A percentile compares a stretch with the other conserved stretches of the same genome.
Conservation (phyloP, 179 eudicot genomes). For the Actinidia polygama region DNA sequence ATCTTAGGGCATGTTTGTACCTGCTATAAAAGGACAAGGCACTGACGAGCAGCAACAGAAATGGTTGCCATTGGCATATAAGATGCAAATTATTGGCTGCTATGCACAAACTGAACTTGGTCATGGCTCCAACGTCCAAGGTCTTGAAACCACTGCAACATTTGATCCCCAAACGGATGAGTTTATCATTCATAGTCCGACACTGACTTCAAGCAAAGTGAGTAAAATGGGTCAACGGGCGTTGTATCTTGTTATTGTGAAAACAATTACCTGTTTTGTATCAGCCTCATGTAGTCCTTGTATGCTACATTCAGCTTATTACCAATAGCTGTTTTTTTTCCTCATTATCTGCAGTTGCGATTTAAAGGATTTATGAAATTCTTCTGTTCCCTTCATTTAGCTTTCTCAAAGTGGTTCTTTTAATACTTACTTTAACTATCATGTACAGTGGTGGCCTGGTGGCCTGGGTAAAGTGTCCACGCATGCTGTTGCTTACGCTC, state of each 20-base stretch:
- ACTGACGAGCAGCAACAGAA: conserved; percentile 91
- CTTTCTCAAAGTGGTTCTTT: neutral
- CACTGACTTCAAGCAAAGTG: conserved; percentile 94
- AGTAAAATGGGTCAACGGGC: conserved; percentile 26
- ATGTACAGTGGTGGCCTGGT: conserved; percentile 99
- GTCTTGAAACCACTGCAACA: conserved; percentile 98
- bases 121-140: conserved; percentile 99
- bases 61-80: conserved; percentile 94
- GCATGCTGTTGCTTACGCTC: conserved; percentile 88
- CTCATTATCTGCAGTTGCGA: neutral
- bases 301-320: neutral
- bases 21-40: conserved; percentile 95
- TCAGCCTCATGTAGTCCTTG: neutral
- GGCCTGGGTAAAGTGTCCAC: conserved; percentile 93
- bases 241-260: neutral
- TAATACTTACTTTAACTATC: neutral
- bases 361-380: neutral
- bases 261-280: neutral
- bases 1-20: conserved; percentile 89
- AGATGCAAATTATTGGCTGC: conserved; percentile 96
- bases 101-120: conserved; percentile 99
- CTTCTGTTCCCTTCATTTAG: conserved; percentile 1
- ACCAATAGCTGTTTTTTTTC: neutral
- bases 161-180: conserved; percentile 92
- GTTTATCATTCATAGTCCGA: conserved; percentile 89